phyloP scores from a whole-genome alignment of 192 early-diverging fungal genomes.

The Dimargaris cristalligena region DNA sequence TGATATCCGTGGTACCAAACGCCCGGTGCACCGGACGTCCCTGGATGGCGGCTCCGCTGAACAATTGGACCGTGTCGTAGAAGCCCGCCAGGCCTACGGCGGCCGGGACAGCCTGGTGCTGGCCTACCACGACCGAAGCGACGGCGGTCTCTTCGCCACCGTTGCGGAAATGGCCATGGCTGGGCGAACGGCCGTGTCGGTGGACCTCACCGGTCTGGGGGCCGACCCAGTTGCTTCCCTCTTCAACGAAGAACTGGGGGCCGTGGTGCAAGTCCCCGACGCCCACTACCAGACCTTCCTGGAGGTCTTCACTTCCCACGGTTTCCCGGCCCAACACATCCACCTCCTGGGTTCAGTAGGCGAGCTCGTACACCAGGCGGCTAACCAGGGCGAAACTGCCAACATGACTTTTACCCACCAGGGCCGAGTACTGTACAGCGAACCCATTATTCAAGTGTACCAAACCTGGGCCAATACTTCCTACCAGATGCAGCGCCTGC shows the following conservation, averaged over 20 bases:
- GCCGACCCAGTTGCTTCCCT: conserved; percentile 37
- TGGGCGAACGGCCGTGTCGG: conserved; percentile 62
- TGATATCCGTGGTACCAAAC: neutral
- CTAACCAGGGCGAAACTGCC: conserved; percentile 23
- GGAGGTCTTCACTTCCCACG: conserved; percentile 26
- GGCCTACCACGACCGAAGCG: conserved; percentile 97
- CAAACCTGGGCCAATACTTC: conserved; percentile 83
- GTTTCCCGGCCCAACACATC: conserved; percentile 35
- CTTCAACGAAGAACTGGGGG: conserved; percentile 96
- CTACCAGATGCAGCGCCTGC: conserved; percentile 70
- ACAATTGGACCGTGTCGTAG: too few relatives aligned
- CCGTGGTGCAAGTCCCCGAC: conserved; percentile 73
- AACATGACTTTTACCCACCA: conserved; percentile 32
- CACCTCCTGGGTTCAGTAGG: conserved; percentile 44
- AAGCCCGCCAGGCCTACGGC: neutral
- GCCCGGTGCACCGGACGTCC: too few relatives aligned
- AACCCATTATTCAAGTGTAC: conserved; percentile 48
- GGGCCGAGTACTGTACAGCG: conserved; percentile 31
- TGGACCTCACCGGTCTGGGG: conserved; percentile 41
- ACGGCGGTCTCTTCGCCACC: conserved; percentile 91
- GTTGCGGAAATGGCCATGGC: conserved; percentile 94
- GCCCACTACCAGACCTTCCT: conserved; percentile 35
- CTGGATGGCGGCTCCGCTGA: neutral
- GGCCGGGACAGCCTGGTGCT: conserved; percentile 38
- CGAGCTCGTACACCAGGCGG: conserved; percentile 15